A percentile compares a stretch with the other conserved stretches of the same genome.
Conservation (phyloP, 2,329 filamentous ascomycete species). For the Neonectria neomacrospora region DNA sequence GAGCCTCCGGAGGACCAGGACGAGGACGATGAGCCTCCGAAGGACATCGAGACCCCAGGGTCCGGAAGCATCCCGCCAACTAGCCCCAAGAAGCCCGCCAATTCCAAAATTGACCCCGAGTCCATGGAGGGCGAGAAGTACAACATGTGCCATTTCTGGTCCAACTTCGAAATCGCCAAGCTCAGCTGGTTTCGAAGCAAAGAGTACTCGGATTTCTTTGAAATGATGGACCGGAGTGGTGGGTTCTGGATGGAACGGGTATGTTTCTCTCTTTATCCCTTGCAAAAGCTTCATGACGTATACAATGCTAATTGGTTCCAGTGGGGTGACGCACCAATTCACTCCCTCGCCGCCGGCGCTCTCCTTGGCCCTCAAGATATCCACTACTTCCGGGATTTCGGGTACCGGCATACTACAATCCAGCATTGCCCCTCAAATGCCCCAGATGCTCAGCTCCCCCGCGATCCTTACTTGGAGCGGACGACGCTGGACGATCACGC, state of each 20-base stretch:
- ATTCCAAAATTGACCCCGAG: conserved; percentile 88
- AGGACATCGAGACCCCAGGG: conserved; percentile 73
- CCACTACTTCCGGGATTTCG: conserved; percentile 99
- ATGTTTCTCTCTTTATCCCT: conserved; percentile 45
- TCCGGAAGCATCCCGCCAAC: conserved; percentile 84
- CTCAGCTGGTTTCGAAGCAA: conserved; percentile 97
- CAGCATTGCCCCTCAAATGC: conserved; percentile 98
- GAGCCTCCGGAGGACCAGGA: conserved; percentile 76
- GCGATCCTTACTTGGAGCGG: conserved; percentile 82
- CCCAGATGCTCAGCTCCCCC: conserved; percentile 83
- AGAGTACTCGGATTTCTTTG: conserved; percentile 96
- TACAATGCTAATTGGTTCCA: conserved; percentile 53
- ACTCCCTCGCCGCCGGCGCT: conserved; percentile 93
- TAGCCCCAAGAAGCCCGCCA: conserved; percentile 74
- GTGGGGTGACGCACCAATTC: conserved; percentile 99
- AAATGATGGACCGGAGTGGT: conserved; percentile 98
- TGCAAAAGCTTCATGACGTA: neutral
- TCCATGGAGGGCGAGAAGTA: conserved; percentile 97
- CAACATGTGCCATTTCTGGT: conserved; percentile 99
- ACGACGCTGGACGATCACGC: conserved; percentile 85
- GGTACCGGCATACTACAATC: conserved; percentile 97
- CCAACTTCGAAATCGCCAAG: conserved; percentile 97
- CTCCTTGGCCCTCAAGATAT: conserved; percentile 85
- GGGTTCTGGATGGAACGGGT: conserved; percentile 99
- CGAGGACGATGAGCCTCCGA: conserved; percentile 67